Base-by-base conservation (phyloP, 2,329 filamentous ascomycete genomes). In the Cadophora sp. region DNA sequence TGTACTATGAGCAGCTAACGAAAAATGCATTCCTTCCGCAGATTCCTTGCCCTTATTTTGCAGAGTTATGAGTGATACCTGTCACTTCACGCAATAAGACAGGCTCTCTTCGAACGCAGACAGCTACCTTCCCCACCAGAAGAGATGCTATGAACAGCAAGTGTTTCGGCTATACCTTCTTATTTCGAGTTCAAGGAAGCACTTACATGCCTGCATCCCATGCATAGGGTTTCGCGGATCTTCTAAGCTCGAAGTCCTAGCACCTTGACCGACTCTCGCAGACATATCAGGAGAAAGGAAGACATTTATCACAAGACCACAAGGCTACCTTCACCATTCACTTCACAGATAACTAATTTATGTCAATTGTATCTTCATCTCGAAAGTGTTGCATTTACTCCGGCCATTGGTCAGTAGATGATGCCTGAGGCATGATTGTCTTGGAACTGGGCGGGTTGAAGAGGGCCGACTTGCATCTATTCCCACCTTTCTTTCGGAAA, bases 1-100 rank as follows among this genome's bases (percentile, higher is more conserved):
- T 70, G 70, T 69, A 70, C 24, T 67, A 72, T 72, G 61, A 70
- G 60, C 59, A 65, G 43, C 27, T 68, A 59, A 67, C 31, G 68
- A 67, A 65, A 40, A 66, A 66, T 62, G 24, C 65, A 64, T 24
- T 40, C 26, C 29, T 40, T 63, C 24, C 59, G 40, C 37, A 8
- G 22, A 8, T 37, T 14, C 9, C 19, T 59, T 22, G 31, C 19
- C 19, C n/a, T 1, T 40, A 4, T 40, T 59, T 24, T 24, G 7
- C 9, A 5, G 55, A 40, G 8, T 16, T 9, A 2, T 40, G 16
- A 9, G 12, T 29, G 7, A 14, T 31, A 31, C 27, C 26, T 55
- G 16, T n/a, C 16, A 4, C 51, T 31, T 55, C 27, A 27, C 27
- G n/a, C n/a, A n/a, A 55, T n/a, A 6, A 55, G 6, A 16, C 14